These are phyloP conservation scores for Paxillus rubicundulus DNA, from an alignment of 768 basidiomycete species.

Conservation along the genomic window DNA sequence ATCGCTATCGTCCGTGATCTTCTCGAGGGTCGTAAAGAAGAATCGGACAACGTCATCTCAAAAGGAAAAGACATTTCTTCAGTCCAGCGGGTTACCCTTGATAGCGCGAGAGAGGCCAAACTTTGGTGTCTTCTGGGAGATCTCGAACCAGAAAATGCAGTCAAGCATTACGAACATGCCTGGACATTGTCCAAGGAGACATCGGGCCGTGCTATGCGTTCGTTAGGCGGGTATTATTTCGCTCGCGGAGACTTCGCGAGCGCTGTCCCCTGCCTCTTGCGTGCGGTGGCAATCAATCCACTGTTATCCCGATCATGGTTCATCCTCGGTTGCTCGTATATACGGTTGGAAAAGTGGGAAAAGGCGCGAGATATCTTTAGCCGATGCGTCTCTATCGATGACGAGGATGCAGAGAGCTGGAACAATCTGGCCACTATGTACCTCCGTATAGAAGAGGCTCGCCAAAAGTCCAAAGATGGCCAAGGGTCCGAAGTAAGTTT, in stretches of 20 bases:
- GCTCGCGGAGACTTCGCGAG: conserved; percentile 58
- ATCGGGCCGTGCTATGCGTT: conserved; percentile 89
- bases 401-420: conserved; percentile 98
- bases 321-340: conserved; percentile 87
- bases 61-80: conserved; percentile 53
- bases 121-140: conserved; percentile 95
- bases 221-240: conserved; percentile 84
- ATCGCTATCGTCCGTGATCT: conserved; percentile 81
- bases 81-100: conserved; percentile 44
- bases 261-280: conserved; percentile 64
- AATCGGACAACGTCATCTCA: conserved; percentile 68
- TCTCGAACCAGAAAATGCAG: conserved; percentile 69
- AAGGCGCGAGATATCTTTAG: conserved; percentile 80
- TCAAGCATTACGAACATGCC: conserved; percentile 74
- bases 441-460: conserved; percentile 66
- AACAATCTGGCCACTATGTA: conserved; percentile 95
- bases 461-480: conserved; percentile 31
- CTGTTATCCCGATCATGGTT: conserved; percentile 90
- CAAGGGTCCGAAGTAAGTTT: conserved; percentile 28
- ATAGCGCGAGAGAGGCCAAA: conserved; percentile 79
- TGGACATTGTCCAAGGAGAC: conserved; percentile 80
- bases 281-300: conserved; percentile 86
- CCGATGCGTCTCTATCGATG: conserved; percentile 86
- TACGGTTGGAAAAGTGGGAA: conserved; percentile 81
- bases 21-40: conserved; percentile 79